Base-by-base conservation (phyloP, 2,329 filamentous ascomycete genomes). In the Sarocladiaceae sp. region DNA sequence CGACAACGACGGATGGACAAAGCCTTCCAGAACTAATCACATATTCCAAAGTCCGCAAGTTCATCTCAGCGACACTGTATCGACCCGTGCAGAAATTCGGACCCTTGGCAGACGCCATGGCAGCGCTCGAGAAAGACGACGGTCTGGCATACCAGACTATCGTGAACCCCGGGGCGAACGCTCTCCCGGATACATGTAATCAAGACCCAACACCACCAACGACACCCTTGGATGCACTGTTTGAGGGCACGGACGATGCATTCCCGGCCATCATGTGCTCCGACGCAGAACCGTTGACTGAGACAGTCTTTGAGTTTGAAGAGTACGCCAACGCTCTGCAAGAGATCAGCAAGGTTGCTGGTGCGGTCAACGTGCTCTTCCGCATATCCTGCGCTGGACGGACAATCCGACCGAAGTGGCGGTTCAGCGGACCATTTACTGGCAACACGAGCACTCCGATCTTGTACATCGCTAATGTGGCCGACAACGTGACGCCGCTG, bases 1-100 rank as follows among this genome's bases (percentile, higher is more conserved):
- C n/a, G n/a, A n/a, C 57, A 8, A 58, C 53, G 29, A 46, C 44
- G 22, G 55, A 51, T 0, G 70, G 68, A 0, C 69, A 71, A 0
- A 68, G 69, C 18, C 64, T 78, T 25, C 76, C 77, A 0, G 65
- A 72, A 53, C 58, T 80, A n/a, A 62, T 81, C 50, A 79, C 76
- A 2, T 78, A 77, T 65, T 73, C 71, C 31, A 69, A 71, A 48
- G 56, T 80, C 31, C 73, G 74, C 57, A 61, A 64, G 7, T 63
- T 77, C 8, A 69, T 75, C 15, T 68, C 71, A 4, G 63, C 65
- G 2, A 62, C 67, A 2, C 59, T 79, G 23, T 80, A 80, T 59
- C 64, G 66, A 35, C 77, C 77, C 1, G 66, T 75, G 6, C 13
- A 23, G 37, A 42, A 42, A 15, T 42, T 42, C 22, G 57, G 57